Conservation (phyloP, 2,329 filamentous ascomycete species). For the Fusarium protoensiforme region DNA sequence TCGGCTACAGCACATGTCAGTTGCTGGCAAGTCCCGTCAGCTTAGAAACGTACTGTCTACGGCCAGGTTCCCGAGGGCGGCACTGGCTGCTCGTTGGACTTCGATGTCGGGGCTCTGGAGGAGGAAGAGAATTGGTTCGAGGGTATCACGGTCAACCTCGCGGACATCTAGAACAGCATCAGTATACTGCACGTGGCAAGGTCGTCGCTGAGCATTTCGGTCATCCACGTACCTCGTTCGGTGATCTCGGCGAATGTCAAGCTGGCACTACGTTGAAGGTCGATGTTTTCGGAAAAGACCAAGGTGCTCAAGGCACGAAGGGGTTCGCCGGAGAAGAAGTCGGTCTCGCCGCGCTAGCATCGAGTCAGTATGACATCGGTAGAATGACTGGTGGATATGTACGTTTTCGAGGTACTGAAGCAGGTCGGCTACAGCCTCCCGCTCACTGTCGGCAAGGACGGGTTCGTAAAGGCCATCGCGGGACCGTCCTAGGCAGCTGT, state of each 20-base stretch:
- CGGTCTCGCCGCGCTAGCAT: constrained; percentile 87
- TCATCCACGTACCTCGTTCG: constrained; percentile 79
- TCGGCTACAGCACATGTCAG: constrained; percentile 75
- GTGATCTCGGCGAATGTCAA: constrained; percentile 99
- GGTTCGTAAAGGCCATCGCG: constrained; percentile 87
- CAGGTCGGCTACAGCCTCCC: constrained; percentile 95
- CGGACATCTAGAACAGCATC: constrained; percentile 78
- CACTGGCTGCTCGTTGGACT: constrained; percentile 95
- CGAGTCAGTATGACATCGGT: constrained; percentile 44
- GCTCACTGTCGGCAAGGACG: constrained; percentile 92
- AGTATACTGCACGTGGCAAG: constrained; percentile 11
- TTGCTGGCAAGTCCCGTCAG: constrained; percentile 4
- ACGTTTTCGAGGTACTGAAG: constrained; percentile 98
- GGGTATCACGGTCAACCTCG: constrained; percentile 92
- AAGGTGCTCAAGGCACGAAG: constrained; percentile 93
- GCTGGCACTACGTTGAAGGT: constrained; percentile 95
- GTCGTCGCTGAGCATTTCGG: background rate
- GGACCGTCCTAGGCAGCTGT: constrained; percentile 68
- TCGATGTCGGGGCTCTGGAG: constrained; percentile 96
- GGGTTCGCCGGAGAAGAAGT: constrained; percentile 97
- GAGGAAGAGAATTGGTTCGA: constrained; percentile 95
- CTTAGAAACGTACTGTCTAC: constrained; percentile 83
- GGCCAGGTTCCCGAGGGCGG: constrained; percentile 93
- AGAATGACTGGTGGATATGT: constrained; percentile 47
- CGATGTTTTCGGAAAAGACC: constrained; percentile 98